Evolutionary conservation across 139 green algal species (phyloP).

Genomic region (Chlorella vulgaris): DNA sequence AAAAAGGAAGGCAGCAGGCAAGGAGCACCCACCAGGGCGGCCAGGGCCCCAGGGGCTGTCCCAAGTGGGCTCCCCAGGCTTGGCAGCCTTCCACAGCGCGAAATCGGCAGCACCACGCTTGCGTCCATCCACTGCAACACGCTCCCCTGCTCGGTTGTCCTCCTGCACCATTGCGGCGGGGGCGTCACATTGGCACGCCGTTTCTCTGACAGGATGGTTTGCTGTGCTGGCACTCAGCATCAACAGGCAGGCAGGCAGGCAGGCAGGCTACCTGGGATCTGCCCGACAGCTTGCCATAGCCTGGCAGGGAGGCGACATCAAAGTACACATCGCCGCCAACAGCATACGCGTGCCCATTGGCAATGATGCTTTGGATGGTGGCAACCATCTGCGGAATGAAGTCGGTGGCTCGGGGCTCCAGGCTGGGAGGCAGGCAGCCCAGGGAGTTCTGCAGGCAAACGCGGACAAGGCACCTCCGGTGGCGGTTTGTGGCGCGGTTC

Average conservation of each 20-base stretch:
- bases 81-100: constrained; percentile 96
- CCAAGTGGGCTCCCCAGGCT: constrained; percentile 92
- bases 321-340: constrained; percentile 93
- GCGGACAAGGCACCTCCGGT: no score
- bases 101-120: constrained; percentile 95
- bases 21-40: constrained; percentile 60
- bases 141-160: constrained; percentile 86
- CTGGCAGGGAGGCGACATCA: constrained; percentile 78
- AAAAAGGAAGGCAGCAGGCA: neutral
- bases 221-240: neutral
- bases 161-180: constrained; percentile 64
- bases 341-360: constrained; percentile 89
- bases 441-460: constrained; percentile 58
- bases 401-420: constrained; percentile 92
- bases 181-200: no score
- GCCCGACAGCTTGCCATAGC: constrained; percentile 91
- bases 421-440: constrained; percentile 80
- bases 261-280: constrained; percentile 54
- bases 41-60: constrained; percentile 91
- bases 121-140: constrained; percentile 84
- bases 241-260: neutral
- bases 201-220: neutral
- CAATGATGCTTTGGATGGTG: constrained; percentile 69
- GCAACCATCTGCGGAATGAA: constrained; percentile 88
- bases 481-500: no score